Conservation (phyloP, 2,329 filamentous ascomycete species). For the Monilinia fructicola region DNA sequence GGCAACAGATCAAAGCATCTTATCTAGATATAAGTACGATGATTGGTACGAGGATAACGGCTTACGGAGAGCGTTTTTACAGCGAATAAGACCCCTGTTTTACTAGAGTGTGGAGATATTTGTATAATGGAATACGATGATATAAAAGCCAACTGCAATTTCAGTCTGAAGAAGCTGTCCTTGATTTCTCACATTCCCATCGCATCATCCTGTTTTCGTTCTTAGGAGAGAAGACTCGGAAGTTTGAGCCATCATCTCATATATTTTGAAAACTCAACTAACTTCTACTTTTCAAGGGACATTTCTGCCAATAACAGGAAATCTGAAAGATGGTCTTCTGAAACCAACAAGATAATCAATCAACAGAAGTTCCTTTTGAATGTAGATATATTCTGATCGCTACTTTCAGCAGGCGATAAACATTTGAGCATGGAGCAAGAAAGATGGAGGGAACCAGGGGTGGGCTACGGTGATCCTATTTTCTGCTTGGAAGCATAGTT, state of each 20-base stretch:
- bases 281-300: neutral
- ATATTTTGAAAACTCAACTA: neutral
- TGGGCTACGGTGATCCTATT: too few relatives aligned
- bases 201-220: neutral
- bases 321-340: neutral
- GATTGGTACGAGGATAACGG: conserved; percentile 20
- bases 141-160: neutral
- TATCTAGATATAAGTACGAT: conserved; percentile 49
- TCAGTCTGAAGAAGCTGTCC: neutral
- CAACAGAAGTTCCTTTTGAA: neutral
- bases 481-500: too few relatives aligned
- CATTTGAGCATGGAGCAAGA: too few relatives aligned
- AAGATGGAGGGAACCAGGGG: too few relatives aligned
- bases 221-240: neutral
- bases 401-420: too few relatives aligned
- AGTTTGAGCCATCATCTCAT: neutral
- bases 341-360: neutral
- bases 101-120: conserved; percentile 36
- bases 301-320: neutral
- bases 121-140: conserved; percentile 32
- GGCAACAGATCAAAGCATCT: conserved; percentile 63
- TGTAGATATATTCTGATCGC: neutral
- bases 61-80: conserved; percentile 23
- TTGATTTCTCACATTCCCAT: neutral
- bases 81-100: conserved; percentile 32